A percentile compares a stretch with the other conserved stretches of the same genome.
Evolutionary conservation across 495 filamentous ascomycete genomes (phyloP).

Genomic region (Staphylotrichum tortipilum): DNA sequence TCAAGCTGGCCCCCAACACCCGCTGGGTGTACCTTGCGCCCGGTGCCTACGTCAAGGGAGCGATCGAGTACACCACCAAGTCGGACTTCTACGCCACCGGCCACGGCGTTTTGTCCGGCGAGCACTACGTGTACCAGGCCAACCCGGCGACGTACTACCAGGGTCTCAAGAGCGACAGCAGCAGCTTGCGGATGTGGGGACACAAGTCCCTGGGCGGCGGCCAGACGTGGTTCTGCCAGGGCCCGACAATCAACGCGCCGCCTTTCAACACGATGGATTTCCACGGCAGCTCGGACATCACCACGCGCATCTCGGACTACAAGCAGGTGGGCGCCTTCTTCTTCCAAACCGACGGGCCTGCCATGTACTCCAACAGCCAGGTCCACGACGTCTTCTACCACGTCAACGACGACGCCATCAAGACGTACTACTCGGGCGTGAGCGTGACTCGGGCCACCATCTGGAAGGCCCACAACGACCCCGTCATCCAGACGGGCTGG

Average conservation of each 20-base stretch:
- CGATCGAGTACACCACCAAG: not conserved
- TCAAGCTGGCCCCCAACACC: not conserved
- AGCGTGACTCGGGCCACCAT: not conserved
- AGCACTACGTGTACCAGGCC: conserved; percentile 1
- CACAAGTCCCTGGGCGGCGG: not conserved
- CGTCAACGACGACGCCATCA: not conserved
- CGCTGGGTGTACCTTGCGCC: not conserved
- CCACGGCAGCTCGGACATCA: not conserved
- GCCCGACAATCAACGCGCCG: not conserved
- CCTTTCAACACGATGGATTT: not conserved
- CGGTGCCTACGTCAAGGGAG: not conserved
- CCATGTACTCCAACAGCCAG: not conserved
- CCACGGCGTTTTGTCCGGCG: not conserved
- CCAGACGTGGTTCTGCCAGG: not conserved
- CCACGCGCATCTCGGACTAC: not conserved
- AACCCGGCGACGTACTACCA: not conserved
- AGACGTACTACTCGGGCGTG: not conserved
- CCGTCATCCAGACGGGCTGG: not conserved
- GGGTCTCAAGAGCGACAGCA: not conserved
- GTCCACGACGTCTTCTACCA: not conserved
- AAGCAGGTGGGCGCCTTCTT: not conserved
- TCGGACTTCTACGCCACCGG: not conserved
- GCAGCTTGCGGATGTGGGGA: not conserved
- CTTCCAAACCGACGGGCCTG: not conserved
- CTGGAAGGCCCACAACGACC: not conserved